A percentile compares a stretch with the other conserved stretches of the same genome.
phyloP scores from a whole-genome alignment of 208 protist genomes.

The Acanthamoeba culbertsoni region DNA sequence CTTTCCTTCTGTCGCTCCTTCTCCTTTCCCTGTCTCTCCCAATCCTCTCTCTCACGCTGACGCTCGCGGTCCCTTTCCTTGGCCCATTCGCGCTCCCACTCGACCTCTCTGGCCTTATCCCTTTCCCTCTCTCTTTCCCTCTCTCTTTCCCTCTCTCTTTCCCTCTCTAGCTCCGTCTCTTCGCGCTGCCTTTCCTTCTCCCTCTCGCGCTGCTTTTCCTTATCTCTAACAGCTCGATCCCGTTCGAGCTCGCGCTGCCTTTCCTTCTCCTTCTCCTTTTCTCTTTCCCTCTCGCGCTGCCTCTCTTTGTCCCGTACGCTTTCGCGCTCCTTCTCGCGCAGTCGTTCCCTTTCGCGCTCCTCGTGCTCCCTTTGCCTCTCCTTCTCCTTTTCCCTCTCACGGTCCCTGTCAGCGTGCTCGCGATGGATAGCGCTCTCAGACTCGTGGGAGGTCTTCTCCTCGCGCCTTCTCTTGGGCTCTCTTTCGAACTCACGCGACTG shows the following conservation, averaged over 20 bases:
- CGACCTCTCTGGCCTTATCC: not conserved
- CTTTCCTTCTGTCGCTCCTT: not conserved
- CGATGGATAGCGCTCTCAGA: not conserved
- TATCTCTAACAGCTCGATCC: no score
- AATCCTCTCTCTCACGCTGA: not conserved
- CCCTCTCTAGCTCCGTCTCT: not conserved
- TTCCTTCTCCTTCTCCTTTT: not conserved
- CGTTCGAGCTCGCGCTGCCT: no score
- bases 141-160: not conserved
- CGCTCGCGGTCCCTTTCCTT: not conserved
- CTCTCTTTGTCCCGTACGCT: not conserved
- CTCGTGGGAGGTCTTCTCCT: not conserved
- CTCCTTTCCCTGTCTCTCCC: not conserved
- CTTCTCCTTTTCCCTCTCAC: not conserved
- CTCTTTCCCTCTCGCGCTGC: not conserved
- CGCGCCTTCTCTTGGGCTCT: not conserved
- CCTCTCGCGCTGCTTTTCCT: not conserved
- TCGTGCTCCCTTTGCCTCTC: not conserved
- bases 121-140: not conserved
- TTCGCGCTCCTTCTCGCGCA: not conserved
- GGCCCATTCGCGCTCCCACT: not conserved
- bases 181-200: no score
- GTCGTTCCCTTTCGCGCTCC: not conserved
- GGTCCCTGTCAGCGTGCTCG: not conserved
- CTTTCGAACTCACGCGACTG: no score